These are phyloP conservation scores for Saitozyma podzolica DNA, from an alignment of 768 basidiomycete species.

Conservation along the genomic window DNA sequence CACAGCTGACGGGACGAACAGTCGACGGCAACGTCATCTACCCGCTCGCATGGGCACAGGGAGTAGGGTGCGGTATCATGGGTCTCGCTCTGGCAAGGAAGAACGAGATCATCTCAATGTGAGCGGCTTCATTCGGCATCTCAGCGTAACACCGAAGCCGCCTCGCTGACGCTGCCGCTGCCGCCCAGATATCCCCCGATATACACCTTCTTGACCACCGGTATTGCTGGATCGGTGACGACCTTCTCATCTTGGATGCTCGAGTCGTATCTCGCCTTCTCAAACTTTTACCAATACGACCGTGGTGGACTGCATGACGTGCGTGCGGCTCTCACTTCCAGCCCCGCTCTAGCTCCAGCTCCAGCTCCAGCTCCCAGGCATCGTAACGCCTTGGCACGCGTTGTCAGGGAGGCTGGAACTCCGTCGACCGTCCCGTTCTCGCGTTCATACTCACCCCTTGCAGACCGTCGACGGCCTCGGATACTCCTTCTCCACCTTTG, in stretches of 20 bases:
- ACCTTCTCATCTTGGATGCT: constrained; percentile 96
- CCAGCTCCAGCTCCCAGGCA: background rate
- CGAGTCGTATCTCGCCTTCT: constrained; percentile 81
- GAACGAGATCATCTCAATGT: constrained; percentile 73
- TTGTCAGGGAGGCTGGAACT: background rate
- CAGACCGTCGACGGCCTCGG: constrained; percentile 86
- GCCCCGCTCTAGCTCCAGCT: too few relatives aligned
- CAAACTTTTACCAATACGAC: constrained; percentile 62
- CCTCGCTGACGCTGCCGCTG: background rate
- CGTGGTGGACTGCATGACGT: constrained; percentile 73
- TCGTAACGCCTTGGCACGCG: background rate
- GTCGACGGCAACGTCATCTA: constrained; percentile 74
- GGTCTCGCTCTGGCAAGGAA: constrained; percentile 72
- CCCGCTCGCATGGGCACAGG: constrained; percentile 79
- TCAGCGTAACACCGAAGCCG: background rate
- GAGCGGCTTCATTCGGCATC: constrained; percentile 46
- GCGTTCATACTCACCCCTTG: too few relatives aligned
- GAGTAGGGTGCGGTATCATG: constrained; percentile 87
- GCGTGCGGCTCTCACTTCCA: constrained; percentile 39
- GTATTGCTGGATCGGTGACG: constrained; percentile 93
- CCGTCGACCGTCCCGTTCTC: too few relatives aligned
- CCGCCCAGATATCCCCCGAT: constrained; percentile 75
- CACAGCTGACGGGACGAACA: constrained; percentile 11
- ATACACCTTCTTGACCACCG: constrained; percentile 84
- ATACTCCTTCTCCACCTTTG: constrained; percentile 74